These are phyloP conservation scores for Mucor velutinosus DNA, from an alignment of 371 early-diverging fungal genomes.

Conservation along the genomic window DNA sequence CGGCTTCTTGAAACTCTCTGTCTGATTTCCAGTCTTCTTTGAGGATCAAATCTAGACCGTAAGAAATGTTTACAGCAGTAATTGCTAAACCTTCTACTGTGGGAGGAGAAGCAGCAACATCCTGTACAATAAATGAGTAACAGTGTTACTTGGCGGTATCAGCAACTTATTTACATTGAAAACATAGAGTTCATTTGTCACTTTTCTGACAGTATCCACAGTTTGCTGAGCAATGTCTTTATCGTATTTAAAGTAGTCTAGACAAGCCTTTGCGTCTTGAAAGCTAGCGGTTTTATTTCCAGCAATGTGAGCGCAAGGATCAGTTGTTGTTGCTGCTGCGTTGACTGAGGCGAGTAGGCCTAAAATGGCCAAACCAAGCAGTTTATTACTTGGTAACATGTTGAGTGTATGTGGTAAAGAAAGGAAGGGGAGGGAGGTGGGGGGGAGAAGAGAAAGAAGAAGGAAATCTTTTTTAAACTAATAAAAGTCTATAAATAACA, in stretches of 20 bases:
- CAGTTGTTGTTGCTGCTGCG: constrained; percentile 15
- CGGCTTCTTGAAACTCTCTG: constrained; percentile 51
- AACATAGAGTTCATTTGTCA: constrained; percentile 49
- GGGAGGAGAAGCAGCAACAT: constrained; percentile 50
- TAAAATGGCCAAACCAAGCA: constrained; percentile 8
- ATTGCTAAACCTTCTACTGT: constrained; percentile 39
- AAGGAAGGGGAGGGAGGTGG: constrained; percentile 3
- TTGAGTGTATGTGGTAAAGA: not conserved
- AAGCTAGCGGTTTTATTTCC: constrained; percentile 46
- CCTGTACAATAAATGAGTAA: constrained; percentile 21
- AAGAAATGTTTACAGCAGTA: constrained; percentile 46
- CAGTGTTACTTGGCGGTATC: not conserved
- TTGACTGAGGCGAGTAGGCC: not conserved
- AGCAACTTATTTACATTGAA: constrained; percentile 41
- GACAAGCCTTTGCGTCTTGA: constrained; percentile 49
- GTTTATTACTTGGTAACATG: constrained; percentile 7
- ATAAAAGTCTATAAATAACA: constrained; percentile 3
- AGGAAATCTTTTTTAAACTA: not conserved
- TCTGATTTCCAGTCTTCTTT: constrained; percentile 49
- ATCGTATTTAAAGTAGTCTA: constrained; percentile 50
- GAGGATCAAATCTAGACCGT: constrained; percentile 47
- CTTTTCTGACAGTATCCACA: constrained; percentile 47
- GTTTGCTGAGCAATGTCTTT: constrained; percentile 44
- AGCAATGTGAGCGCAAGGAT: constrained; percentile 50
- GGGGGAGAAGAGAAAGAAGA: not conserved